Evolutionary conservation across 768 basidiomycete species (phyloP).

Genomic region (Tremella yokohamensis): DNA sequence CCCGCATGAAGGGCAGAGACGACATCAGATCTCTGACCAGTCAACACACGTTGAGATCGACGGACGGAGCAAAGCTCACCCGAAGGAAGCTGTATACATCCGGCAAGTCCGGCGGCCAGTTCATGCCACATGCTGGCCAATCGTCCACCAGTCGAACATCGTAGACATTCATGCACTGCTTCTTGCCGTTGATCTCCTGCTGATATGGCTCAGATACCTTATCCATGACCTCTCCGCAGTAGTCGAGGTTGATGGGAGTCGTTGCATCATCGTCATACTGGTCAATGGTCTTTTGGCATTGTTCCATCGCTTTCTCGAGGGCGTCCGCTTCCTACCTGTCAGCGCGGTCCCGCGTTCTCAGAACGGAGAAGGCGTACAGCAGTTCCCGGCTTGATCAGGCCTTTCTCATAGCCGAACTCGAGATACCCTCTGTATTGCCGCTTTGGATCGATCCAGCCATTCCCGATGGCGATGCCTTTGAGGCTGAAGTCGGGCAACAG

Average conservation of each 20-base stretch:
- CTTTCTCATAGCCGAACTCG: constrained; percentile 76
- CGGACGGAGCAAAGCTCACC: no score
- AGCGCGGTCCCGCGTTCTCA: not conserved
- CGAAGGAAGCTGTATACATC: constrained; percentile 73
- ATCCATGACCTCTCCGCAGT: constrained; percentile 63
- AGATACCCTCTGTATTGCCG: constrained; percentile 85
- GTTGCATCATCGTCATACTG: not conserved
- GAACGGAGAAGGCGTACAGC: constrained; percentile 55
- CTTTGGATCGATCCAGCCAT: constrained; percentile 93
- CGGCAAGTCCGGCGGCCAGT: constrained; percentile 86
- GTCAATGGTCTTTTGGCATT: constrained; percentile 2
- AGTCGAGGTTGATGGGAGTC: constrained; percentile 54
- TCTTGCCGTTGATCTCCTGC: constrained; percentile 60
- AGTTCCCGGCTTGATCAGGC: constrained; percentile 68
- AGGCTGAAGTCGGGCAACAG: constrained; percentile 62
- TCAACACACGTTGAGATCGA: not conserved
- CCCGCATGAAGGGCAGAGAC: constrained; percentile 75
- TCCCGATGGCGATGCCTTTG: constrained; percentile 83
- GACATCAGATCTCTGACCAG: constrained; percentile 71
- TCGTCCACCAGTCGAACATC: constrained; percentile 87
- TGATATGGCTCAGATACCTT: constrained; percentile 50
- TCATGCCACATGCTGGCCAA: constrained; percentile 88
- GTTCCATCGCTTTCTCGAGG: not conserved
- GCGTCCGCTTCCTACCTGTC: constrained; percentile 1
- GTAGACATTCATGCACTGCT: constrained; percentile 88